Percentiles rank a stretch among this genome's conserved stretches.
Evolutionary conservation across 441 rosid species (phyloP).

Genomic region (Brassica hybrid): DNA sequence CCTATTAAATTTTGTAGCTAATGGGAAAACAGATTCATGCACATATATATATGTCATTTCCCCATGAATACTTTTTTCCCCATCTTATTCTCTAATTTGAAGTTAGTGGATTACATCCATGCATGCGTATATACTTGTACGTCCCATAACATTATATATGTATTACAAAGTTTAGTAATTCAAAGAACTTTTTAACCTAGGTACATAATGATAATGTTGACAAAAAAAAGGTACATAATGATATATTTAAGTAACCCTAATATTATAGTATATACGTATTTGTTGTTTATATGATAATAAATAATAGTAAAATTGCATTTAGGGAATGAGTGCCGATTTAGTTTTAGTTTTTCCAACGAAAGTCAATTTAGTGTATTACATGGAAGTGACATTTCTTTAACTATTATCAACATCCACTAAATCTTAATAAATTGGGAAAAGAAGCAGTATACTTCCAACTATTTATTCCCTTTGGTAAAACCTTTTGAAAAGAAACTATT

Average conservation of each 20-base stretch:
- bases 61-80: background rate
- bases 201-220: background rate
- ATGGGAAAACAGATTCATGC: background rate
- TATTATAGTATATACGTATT: background rate
- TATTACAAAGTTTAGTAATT: background rate
- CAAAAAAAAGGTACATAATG: too few relatives aligned
- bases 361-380: background rate
- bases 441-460: too few relatives aligned
- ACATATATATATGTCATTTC: background rate
- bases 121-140: background rate
- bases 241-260: background rate
- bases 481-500: constrained; percentile 3
- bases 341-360: background rate
- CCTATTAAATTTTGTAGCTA: background rate
- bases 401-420: constrained; percentile 23
- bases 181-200: background rate
- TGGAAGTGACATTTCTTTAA: background rate
- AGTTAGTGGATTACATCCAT: background rate
- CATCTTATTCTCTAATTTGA: background rate
- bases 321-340: background rate
- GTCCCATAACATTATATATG: background rate
- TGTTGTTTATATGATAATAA: background rate
- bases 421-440: background rate
- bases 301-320: background rate
- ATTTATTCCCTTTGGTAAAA: background rate